phyloP scores from a whole-genome alignment of 345 rosid species.

The Syzygium grande region DNA sequence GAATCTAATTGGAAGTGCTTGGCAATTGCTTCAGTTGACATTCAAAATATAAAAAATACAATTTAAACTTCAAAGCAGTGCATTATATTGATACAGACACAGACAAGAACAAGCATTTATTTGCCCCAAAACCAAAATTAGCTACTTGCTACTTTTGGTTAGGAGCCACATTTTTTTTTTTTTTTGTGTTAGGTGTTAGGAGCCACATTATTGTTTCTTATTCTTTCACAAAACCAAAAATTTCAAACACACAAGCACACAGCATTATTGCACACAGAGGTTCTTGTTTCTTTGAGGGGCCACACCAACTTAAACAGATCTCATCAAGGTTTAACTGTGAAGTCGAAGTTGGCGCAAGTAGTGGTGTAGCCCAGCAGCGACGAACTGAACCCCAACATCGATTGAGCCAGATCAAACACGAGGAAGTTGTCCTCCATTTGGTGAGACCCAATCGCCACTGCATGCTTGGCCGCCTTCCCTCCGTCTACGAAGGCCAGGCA shows the following conservation, averaged over 20 bases:
- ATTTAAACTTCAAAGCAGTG: neutral
- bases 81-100: neutral
- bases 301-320: neutral
- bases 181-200: too few species aligned
- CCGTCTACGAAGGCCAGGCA: conserved; percentile 32
- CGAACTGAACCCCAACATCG: conserved; percentile 21
- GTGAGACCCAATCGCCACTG: conserved; percentile 28
- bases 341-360: conserved; percentile 5
- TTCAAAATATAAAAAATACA: neutral
- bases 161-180: too few species aligned
- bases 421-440: conserved; percentile 33
- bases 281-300: neutral
- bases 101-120: neutral
- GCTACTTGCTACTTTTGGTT: neutral
- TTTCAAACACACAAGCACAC: neutral
- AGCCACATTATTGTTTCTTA: neutral
- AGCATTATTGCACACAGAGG: neutral
- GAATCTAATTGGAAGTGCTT: neutral
- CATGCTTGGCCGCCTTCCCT: conserved; percentile 11
- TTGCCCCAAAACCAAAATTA: neutral
- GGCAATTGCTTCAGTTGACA: neutral
- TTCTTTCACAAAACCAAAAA: neutral
- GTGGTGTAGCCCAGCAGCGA: conserved; percentile 4
- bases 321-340: neutral
- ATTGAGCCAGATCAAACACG: conserved; percentile 22